Evolutionary conservation across 192 early-diverging fungal species (phyloP), one percentile per base, ranked within the genome.

Genomic region (Entomortierella lignicola): DNA sequence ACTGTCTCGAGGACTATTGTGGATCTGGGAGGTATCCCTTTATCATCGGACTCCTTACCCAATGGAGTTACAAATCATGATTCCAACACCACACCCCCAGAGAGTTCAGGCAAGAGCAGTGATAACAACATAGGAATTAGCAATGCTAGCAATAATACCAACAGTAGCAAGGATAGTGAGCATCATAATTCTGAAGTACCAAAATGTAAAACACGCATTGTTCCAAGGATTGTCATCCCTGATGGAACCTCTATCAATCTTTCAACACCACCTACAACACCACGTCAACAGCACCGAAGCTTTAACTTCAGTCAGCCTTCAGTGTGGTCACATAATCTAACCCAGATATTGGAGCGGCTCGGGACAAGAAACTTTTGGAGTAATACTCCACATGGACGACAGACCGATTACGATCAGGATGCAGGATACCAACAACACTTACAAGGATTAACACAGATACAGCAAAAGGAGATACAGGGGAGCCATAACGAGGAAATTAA

Each of bases 241-340:
- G 66, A 77, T 55, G 66, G 73, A 25, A 52, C 59, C 0, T 77
- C 73, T 21, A 63, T 69, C 39, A 68, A 77, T 32, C 65, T 77
- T 0, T 77, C 73, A 15, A 69, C 65, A 25, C 60, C 70, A 23
- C 48, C 62, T 6, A 25, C 61, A 11, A 63, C 70, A 20, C 65
- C 73, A 30, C 56, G 59, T 0, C 57, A 62, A 13, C 18, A 55
- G 27, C 43, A 32, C 13, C 47, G 17, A 6, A 29, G 4, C 34
- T n/a, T 4, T 26, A 32, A n/a, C 10, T 1, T 26, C 53, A 41
- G 47, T 11, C 43, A 50, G 20, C 63, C 55, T 42, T 32, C 25
- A 6, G 25, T 26, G 2, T 71, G 69, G 69, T 50, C 69, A 12
- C 34, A 60, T 31, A 65, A 44, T 5, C 41, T 73, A 10, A 37